phyloP scores from a whole-genome alignment of 305 asterid species.

The Fraxinus dipetala region DNA sequence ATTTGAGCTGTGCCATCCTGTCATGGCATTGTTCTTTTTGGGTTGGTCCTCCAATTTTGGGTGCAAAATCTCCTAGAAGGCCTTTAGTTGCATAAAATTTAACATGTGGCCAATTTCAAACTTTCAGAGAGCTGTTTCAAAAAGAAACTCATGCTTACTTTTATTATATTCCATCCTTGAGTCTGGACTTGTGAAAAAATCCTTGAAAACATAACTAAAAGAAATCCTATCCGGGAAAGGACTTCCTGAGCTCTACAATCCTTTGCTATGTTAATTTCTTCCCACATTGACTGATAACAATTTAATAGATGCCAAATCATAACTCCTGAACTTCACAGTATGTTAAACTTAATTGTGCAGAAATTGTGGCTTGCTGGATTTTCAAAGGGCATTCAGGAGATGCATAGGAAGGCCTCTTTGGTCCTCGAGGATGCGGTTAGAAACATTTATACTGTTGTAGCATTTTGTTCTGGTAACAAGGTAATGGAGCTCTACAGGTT shows the following conservation, averaged over 20 bases:
- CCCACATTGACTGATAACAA: not conserved
- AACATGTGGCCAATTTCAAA: not conserved
- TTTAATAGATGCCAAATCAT: not conserved
- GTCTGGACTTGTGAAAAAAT: not conserved
- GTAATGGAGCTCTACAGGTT: slow-evolving; percentile 95
- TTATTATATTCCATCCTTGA: not conserved
- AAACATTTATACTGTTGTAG: slow-evolving; percentile 92
- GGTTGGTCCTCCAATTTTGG: not conserved
- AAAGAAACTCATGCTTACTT: not conserved
- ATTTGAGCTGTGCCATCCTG: not conserved
- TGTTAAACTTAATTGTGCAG: slow-evolving; percentile 44
- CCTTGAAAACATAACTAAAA: not conserved
- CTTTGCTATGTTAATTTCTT: not conserved
- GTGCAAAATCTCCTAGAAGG: not conserved
- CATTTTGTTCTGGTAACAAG: slow-evolving; percentile 98
- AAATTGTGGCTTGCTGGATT: slow-evolving; percentile 99
- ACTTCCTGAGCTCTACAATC: not conserved
- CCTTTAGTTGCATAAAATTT: not conserved
- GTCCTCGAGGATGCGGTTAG: slow-evolving; percentile 98
- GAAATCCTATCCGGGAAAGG: not conserved
- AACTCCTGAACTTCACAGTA: slow-evolving; percentile 8
- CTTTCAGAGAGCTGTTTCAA: not conserved
- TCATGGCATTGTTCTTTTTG: not conserved
- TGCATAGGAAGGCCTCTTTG: slow-evolving; percentile 98
- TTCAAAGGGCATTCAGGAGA: slow-evolving; percentile 98